A percentile compares a stretch with the other conserved stretches of the same genome.
Evolutionary conservation across 208 protist species (phyloP).

Genomic region (Wallacemonas sp.): DNA sequence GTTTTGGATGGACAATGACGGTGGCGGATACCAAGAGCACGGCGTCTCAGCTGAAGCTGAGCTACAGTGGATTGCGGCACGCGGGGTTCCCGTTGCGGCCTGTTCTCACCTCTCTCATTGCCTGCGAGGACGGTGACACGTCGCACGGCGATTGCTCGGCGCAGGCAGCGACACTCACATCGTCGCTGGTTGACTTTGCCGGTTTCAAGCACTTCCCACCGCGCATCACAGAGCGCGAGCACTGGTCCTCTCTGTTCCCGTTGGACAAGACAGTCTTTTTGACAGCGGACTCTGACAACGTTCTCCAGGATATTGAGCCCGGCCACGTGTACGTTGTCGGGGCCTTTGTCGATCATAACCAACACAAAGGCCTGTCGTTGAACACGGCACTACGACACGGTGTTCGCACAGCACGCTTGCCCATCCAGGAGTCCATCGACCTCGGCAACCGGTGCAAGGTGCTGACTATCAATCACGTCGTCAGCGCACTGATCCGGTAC

Average conservation of each 20-base stretch:
- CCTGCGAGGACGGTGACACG: slow-evolving; percentile 29
- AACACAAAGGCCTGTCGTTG: slow-evolving; percentile 72
- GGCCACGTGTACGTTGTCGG: slow-evolving; percentile 81
- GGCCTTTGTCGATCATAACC: slow-evolving; percentile 91
- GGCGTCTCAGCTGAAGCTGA: slow-evolving; percentile 82
- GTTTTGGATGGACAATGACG: slow-evolving; percentile 89
- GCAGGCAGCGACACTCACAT: slow-evolving; percentile 39
- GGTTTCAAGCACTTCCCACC: slow-evolving; percentile 74
- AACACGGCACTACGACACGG: slow-evolving; percentile 53
- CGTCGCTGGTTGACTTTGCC: slow-evolving; percentile 43
- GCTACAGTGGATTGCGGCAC: slow-evolving; percentile 75
- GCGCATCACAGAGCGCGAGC: slow-evolving; percentile 29
- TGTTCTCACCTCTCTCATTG: slow-evolving; percentile 63
- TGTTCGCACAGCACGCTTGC: slow-evolving; percentile 76
- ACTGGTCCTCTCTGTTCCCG: slow-evolving; percentile 70
- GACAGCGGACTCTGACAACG: slow-evolving; percentile 71
- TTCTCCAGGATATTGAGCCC: slow-evolving; percentile 55
- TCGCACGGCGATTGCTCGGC: slow-evolving; percentile 7
- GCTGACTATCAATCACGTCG: slow-evolving; percentile 90
- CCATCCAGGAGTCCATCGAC: slow-evolving; percentile 75
- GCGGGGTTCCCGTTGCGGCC: slow-evolving; percentile 75
- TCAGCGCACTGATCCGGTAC: slow-evolving; percentile 73
- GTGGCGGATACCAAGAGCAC: slow-evolving; percentile 76
- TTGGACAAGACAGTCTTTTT: slow-evolving; percentile 63
- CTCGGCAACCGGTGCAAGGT: slow-evolving; percentile 88